These are phyloP conservation scores for Geranomyces michiganensis DNA, from an alignment of 192 early-diverging fungal genomes.

Conservation along the genomic window DNA sequence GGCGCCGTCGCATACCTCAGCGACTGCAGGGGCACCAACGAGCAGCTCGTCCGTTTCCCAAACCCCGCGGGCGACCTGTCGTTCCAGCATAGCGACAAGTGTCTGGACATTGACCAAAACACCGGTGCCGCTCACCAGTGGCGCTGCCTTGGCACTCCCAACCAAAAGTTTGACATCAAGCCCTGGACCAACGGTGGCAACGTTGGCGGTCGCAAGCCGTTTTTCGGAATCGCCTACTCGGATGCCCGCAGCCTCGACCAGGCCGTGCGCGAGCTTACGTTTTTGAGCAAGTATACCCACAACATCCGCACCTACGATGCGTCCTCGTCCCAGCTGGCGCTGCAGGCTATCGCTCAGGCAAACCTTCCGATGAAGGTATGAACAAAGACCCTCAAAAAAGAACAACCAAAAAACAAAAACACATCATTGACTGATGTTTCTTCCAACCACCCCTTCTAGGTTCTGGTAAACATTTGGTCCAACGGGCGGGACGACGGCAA, in stretches of 20 bases:
- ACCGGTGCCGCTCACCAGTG: neutral
- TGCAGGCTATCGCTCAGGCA: neutral
- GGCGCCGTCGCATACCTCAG: neutral
- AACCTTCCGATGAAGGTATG: neutral
- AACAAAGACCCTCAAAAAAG: too few species aligned
- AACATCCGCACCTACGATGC: slow-evolving; percentile 3
- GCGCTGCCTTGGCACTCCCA: neutral
- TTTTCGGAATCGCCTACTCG: neutral
- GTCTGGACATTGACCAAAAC: slow-evolving; percentile 6
- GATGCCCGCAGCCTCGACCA: neutral
- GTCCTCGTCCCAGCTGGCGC: neutral
- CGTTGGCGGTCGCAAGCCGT: neutral
- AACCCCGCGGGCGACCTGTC: slow-evolving; percentile 6
- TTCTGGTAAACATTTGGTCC: neutral
- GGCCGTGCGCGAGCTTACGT: neutral
- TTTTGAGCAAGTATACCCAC: slow-evolving; percentile 1
- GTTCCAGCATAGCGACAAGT: slow-evolving; percentile 7
- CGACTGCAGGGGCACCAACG: neutral
- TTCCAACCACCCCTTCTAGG: neutral
- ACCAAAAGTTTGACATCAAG: slow-evolving; percentile 8
- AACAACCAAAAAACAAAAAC: too few species aligned
- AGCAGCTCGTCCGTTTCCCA: neutral
- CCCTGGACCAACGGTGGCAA: neutral
- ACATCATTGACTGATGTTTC: too few species aligned
- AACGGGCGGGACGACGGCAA: slow-evolving; percentile 5